A percentile compares a stretch with the other conserved stretches of the same genome.
Evolutionary conservation across 805 yeast genomes (phyloP).

Genomic region (Starmera pachycereana): DNA sequence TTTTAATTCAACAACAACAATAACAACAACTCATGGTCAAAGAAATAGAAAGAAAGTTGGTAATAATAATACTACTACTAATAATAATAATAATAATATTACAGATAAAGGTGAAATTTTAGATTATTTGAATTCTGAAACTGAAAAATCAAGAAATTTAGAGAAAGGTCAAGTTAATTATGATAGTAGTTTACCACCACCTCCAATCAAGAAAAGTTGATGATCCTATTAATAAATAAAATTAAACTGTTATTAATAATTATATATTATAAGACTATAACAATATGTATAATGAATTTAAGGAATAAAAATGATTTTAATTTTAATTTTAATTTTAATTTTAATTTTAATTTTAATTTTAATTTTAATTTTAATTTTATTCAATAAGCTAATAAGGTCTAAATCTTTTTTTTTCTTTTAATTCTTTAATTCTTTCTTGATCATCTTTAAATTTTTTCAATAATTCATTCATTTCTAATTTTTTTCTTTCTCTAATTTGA

Average conservation of each 20-base stretch:
- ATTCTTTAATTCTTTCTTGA: constrained; percentile 69
- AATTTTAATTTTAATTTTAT: too few relatives aligned
- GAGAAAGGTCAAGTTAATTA: constrained; percentile 20
- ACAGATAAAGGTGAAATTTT: constrained; percentile 19
- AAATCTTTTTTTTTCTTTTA: constrained; percentile 76
- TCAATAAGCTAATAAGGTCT: constrained; percentile 71
- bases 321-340: too few relatives aligned
- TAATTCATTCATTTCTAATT: constrained; percentile 83
- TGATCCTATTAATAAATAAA: too few relatives aligned
- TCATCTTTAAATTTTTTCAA: constrained; percentile 79
- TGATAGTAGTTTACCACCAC: constrained; percentile 20
- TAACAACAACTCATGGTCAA: constrained; percentile 15
- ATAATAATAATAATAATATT: neutral
- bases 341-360: too few relatives aligned
- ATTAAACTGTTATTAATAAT: too few relatives aligned
- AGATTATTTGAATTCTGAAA: constrained; percentile 31
- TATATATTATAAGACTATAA: too few relatives aligned
- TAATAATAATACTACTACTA: neutral
- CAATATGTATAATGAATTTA: too few relatives aligned
- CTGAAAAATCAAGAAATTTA: constrained; percentile 27
- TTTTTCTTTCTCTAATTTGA: constrained; percentile 90
- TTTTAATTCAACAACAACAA: constrained; percentile 4
- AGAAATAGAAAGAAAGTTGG: constrained; percentile 14
- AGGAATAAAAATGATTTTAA: too few relatives aligned
- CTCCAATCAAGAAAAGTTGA: constrained; percentile 20